phyloP scores from a whole-genome alignment of 768 basidiomycete species.

The Neoboletus brunneissimus region DNA sequence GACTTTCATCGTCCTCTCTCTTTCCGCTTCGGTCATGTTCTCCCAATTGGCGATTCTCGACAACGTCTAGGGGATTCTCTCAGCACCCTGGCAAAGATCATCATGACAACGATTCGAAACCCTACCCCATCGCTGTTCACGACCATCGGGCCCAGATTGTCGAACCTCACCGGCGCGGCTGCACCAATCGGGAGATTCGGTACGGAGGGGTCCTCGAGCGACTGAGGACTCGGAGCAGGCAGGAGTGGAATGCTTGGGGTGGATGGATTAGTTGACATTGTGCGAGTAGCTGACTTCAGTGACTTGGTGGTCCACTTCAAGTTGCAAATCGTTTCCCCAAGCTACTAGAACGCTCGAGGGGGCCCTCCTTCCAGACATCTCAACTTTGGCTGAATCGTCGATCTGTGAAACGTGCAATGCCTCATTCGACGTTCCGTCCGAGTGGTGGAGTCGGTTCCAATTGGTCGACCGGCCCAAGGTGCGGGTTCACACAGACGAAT shows the following conservation, averaged over 20 bases:
- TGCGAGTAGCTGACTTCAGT: background rate
- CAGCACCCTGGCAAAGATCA: background rate
- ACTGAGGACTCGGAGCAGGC: conserved; percentile 2
- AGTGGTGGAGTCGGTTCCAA: background rate
- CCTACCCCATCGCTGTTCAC: conserved; percentile 63
- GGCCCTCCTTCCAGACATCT: background rate
- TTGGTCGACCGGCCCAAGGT: background rate
- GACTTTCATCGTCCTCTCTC: conserved; percentile 53
- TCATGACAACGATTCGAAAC: conserved; percentile 14
- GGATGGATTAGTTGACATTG: conserved; percentile 9
- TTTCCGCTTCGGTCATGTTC: conserved; percentile 53
- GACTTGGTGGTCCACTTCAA: background rate
- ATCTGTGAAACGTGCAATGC: background rate
- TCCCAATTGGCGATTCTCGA: conserved; percentile 68
- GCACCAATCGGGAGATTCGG: conserved; percentile 14
- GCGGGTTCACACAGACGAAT: background rate
- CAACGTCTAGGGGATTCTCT: conserved; percentile 43
- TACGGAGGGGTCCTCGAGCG: conserved; percentile 6
- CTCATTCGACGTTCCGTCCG: background rate
- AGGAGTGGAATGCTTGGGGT: conserved; percentile 6
- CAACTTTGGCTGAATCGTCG: background rate
- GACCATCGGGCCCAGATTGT: conserved; percentile 63
- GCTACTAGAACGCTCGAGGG: background rate
- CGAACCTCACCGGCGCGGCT: conserved; percentile 44
- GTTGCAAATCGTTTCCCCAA: background rate